Evolutionary conservation across 441 rosid species (phyloP).

Genomic region (Rhodomyrtus psidioides): DNA sequence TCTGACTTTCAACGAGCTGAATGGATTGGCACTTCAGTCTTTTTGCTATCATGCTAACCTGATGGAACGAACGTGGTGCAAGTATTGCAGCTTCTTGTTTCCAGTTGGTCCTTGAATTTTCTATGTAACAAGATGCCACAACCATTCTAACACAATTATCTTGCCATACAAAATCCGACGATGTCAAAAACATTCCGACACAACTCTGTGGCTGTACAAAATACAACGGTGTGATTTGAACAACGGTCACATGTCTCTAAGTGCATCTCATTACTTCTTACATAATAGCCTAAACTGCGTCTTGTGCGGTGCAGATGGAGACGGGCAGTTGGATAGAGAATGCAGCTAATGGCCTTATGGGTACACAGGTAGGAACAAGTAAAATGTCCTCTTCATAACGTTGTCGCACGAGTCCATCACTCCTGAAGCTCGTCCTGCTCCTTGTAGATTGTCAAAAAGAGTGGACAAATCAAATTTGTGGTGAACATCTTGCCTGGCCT

Average conservation of each 20-base stretch:
- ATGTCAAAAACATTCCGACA: neutral
- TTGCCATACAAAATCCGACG: neutral
- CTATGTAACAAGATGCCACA: neutral
- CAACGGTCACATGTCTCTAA: neutral
- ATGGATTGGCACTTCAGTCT: neutral
- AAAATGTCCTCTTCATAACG: neutral
- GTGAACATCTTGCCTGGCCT: slow-evolving; percentile 66
- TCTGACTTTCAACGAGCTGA: neutral
- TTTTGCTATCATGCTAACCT: neutral
- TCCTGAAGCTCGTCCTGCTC: neutral
- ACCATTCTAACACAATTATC: neutral
- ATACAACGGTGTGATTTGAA: neutral
- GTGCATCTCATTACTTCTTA: neutral
- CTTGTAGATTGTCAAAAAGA: slow-evolving; percentile 49
- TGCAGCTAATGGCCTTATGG: slow-evolving; percentile 94
- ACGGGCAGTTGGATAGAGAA: slow-evolving; percentile 97
- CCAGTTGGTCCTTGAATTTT: neutral
- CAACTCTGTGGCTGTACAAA: neutral
- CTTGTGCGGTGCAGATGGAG: slow-evolving; percentile 40
- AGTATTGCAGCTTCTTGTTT: neutral
- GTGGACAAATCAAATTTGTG: slow-evolving; percentile 54
- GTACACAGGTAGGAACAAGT: slow-evolving; percentile 50
- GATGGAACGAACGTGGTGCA: neutral
- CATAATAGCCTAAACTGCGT: neutral
- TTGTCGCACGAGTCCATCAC: neutral